Percentiles rank a stretch among this genome's conserved stretches.
phyloP scores from a whole-genome alignment of 768 basidiomycete genomes.

The Termitomyces sp. region DNA sequence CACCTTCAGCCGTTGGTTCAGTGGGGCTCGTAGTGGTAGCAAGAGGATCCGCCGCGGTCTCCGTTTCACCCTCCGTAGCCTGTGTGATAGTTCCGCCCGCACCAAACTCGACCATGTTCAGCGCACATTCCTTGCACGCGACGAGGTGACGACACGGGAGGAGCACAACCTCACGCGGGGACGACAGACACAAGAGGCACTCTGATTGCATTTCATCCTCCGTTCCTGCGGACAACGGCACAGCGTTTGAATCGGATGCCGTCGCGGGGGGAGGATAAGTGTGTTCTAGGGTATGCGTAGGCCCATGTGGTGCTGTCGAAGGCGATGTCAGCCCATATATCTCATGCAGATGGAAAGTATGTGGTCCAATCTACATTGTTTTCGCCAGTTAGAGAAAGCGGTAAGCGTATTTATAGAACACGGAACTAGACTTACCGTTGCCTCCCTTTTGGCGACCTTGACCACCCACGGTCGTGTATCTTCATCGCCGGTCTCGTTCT shows the following conservation, averaged over 20 bases:
- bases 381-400: not conserved
- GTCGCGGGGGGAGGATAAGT: conserved; percentile 17
- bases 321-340: conserved; percentile 86
- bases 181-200: conserved; percentile 88
- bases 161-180: conserved; percentile 87
- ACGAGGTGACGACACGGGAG: conserved; percentile 93
- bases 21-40: conserved; percentile 22
- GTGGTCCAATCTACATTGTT: conserved; percentile 72
- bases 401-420: not conserved
- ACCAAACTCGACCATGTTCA: conserved; percentile 98
- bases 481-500: conserved; percentile 40
- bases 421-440: conserved; percentile 49
- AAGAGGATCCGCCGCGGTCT: conserved; percentile 25
- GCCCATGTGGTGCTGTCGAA: conserved; percentile 28
- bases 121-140: conserved; percentile 91
- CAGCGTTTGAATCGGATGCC: conserved; percentile 32
- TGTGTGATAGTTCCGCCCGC: conserved; percentile 87
- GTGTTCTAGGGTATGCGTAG: conserved; percentile 20
- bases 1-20: conserved; percentile 24
- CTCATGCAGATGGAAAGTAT: conserved; percentile 94
- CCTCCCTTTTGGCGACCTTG: conserved; percentile 90
- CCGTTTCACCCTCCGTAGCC: conserved; percentile 37
- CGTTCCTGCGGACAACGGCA: conserved; percentile 21
- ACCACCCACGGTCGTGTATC: conserved; percentile 85
- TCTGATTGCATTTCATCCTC: conserved; percentile 81